Conservation (phyloP, 208 protist genomes). For the Trypanosoma mega region DNA sequence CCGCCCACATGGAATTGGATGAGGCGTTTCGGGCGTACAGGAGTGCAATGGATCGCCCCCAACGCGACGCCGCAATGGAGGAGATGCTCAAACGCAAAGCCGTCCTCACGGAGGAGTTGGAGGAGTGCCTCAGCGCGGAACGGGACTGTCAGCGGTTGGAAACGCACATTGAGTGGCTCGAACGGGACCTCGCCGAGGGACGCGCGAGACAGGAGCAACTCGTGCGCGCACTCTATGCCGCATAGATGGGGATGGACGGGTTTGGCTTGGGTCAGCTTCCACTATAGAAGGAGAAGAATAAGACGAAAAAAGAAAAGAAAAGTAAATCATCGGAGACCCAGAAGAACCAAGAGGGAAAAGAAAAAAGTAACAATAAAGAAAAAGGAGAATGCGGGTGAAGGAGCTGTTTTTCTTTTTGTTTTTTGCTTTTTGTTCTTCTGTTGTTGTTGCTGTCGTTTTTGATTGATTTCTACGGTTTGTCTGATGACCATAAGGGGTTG, state of each 20-base stretch:
- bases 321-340: too few relatives aligned
- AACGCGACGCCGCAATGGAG: neutral
- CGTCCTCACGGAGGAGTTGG: slow-evolving; percentile 33
- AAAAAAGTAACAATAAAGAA: too few relatives aligned
- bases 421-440: too few relatives aligned
- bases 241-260: neutral
- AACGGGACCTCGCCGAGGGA: slow-evolving; percentile 28
- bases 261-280: too few relatives aligned
- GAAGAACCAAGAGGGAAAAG: too few relatives aligned
- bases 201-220: slow-evolving; percentile 21
- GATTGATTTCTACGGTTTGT: too few relatives aligned
- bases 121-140: slow-evolving; percentile 36
- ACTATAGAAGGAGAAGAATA: too few relatives aligned
- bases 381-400: too few relatives aligned
- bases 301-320: too few relatives aligned
- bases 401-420: too few relatives aligned
- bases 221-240: slow-evolving; percentile 13
- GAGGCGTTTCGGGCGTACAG: slow-evolving; percentile 24
- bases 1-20: slow-evolving; percentile 27
- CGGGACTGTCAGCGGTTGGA: slow-evolving; percentile 46
- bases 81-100: slow-evolving; percentile 24
- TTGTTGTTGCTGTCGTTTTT: too few relatives aligned
- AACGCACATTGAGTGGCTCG: slow-evolving; percentile 33
- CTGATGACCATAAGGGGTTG: too few relatives aligned
- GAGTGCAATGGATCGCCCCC: neutral